phyloP scores from a whole-genome alignment of 2,329 filamentous ascomycete species.

The Macrophomina pseudophaseolina region DNA sequence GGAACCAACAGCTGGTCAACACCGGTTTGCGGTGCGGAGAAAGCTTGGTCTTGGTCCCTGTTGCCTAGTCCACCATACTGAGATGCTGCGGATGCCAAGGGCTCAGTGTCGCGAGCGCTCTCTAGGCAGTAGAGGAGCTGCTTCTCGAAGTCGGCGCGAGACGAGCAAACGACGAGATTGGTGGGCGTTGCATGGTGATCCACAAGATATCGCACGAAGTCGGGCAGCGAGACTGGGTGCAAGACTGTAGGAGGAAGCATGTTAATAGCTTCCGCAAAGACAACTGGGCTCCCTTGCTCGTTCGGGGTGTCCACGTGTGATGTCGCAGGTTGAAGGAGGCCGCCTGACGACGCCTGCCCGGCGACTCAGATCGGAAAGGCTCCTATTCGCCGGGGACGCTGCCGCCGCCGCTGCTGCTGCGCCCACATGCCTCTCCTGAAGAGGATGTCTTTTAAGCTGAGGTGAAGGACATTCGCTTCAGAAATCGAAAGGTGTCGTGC shows the following conservation, averaged over 20 bases:
- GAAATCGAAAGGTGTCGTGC: not conserved
- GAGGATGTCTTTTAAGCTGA: not conserved
- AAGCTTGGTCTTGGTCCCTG: not conserved
- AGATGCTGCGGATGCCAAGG: conserved; percentile 47
- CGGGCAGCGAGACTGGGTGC: conserved; percentile 45
- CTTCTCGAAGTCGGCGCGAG: conserved; percentile 67
- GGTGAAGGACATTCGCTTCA: not conserved
- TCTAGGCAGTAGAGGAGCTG: conserved; percentile 50
- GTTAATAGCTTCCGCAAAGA: not conserved
- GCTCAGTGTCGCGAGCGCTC: conserved; percentile 34
- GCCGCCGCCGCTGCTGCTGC: conserved; percentile 5
- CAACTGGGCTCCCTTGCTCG: not conserved
- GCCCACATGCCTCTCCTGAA: not conserved
- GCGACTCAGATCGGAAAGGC: not conserved
- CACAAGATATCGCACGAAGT: conserved; percentile 65
- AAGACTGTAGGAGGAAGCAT: conserved; percentile 32
- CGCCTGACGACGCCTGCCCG: conserved; percentile 14
- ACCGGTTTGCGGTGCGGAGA: conserved; percentile 29
- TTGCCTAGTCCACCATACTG: conserved; percentile 13
- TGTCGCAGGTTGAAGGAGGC: conserved; percentile 18
- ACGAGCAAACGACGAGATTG: conserved; percentile 73
- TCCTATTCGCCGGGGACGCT: conserved; percentile 24
- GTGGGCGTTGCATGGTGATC: conserved; percentile 64
- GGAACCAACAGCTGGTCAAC: conserved; percentile 58
- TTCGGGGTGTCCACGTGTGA: conserved; percentile 16